Evolutionary conservation across 2,329 filamentous ascomycete genomes (phyloP).

Genomic region (Aspergillus ochraceus): DNA sequence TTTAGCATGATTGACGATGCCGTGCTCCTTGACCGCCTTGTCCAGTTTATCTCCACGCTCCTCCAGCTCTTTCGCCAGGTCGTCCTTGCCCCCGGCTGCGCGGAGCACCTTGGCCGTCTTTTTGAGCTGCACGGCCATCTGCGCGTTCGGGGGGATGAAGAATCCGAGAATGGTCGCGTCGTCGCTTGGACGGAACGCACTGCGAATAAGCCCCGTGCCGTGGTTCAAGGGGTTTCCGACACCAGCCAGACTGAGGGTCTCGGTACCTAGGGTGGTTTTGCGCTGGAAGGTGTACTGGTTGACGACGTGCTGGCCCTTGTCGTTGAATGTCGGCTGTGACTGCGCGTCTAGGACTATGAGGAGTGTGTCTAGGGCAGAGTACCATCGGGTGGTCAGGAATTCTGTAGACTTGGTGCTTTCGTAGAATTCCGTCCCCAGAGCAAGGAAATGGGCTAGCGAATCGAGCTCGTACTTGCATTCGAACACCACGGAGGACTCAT

Average conservation of each 20-base stretch:
- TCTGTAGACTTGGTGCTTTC: constrained; percentile 73
- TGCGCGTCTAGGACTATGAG: constrained; percentile 75
- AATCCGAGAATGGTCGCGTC: constrained; percentile 93
- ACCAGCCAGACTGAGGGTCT: constrained; percentile 80
- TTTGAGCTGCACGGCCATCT: constrained; percentile 88
- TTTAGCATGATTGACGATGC: constrained; percentile 56
- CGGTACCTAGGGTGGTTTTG: constrained; percentile 76
- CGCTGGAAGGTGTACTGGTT: constrained; percentile 90
- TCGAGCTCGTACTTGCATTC: constrained; percentile 99
- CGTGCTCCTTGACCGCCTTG: constrained; percentile 80
- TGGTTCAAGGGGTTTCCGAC: constrained; percentile 87
- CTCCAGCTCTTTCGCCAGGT: constrained; percentile 51
- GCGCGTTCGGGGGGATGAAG: constrained; percentile 93
- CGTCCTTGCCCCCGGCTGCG: constrained; percentile 55
- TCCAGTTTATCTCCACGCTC: constrained; percentile 65
- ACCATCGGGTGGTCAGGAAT: constrained; percentile 79
- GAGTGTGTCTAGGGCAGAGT: constrained; percentile 71
- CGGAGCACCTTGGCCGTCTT: constrained; percentile 71
- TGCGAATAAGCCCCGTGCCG: constrained; percentile 82
- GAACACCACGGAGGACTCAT: constrained; percentile 82
- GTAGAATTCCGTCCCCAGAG: constrained; percentile 82
- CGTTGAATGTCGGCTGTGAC: constrained; percentile 76
- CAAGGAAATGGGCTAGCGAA: constrained; percentile 87
- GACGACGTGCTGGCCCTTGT: constrained; percentile 61
- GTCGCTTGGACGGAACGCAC: constrained; percentile 91